Percentiles rank a stretch among this genome's conserved stretches.
phyloP scores from a whole-genome alignment of 169 alveolate species.

The Plasmodium ovale region DNA sequence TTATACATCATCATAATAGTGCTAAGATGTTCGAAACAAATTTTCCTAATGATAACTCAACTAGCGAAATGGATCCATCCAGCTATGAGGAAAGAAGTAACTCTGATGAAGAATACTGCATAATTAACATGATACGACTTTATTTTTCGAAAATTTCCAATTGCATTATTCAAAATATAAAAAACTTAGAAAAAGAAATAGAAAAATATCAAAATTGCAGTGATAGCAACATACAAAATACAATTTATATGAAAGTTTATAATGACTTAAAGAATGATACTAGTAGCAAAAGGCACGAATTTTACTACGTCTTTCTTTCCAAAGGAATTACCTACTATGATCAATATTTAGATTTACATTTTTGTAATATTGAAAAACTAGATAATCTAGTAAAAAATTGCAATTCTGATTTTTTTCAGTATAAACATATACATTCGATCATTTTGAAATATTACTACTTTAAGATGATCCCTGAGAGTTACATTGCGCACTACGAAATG shows the following conservation, averaged over 20 bases:
- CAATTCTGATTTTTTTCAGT: conserved; percentile 56
- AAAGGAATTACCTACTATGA: conserved; percentile 43
- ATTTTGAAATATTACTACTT: conserved; percentile 43
- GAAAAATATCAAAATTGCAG: conserved; percentile 16
- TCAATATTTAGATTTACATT: conserved; percentile 74
- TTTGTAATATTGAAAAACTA: conserved; percentile 31
- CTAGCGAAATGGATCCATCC: not conserved
- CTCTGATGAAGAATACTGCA: not conserved
- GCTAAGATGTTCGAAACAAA: not conserved
- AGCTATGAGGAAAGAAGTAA: not conserved
- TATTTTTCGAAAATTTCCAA: conserved; percentile 41
- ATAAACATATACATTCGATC: conserved; percentile 60
- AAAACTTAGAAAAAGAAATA: conserved; percentile 57
- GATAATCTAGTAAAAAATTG: conserved; percentile 27
- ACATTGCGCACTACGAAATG: conserved; percentile 36
- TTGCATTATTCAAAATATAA: conserved; percentile 47
- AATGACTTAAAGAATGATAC: conserved; percentile 39
- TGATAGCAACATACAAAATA: conserved; percentile 17
- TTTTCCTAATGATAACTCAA: not conserved
- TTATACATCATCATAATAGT: not conserved
- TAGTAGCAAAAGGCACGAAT: conserved; percentile 3
- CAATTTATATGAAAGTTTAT: conserved; percentile 42
- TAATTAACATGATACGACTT: conserved; percentile 16
- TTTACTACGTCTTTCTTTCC: conserved; percentile 49
- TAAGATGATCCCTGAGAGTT: conserved; percentile 44